Percentiles rank a stretch among this genome's conserved stretches.
Evolutionary conservation across 805 yeast species (phyloP).

Genomic region (Saccharomycopsis fibuligera): DNA sequence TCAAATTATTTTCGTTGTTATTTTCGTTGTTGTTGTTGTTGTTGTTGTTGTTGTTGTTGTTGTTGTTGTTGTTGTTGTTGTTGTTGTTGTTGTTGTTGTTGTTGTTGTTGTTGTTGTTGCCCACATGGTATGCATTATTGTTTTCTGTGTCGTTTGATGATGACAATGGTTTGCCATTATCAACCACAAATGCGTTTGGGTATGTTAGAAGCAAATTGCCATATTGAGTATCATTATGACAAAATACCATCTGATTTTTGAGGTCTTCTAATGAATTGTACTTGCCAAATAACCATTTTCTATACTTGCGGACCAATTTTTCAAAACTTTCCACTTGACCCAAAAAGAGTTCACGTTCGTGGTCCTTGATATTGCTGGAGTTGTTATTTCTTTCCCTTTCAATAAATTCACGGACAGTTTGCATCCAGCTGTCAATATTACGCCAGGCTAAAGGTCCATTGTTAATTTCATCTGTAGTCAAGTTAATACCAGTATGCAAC

Average conservation of each 20-base stretch:
- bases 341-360: conserved; percentile 35
- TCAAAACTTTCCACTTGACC: conserved; percentile 47
- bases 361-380: conserved; percentile 29
- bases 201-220: conserved; percentile 78
- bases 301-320: conserved; percentile 43
- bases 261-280: conserved; percentile 35
- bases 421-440: conserved; percentile 66
- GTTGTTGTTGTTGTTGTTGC: not conserved
- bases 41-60: too few species aligned
- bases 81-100: not conserved
- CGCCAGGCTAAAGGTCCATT: conserved; percentile 67
- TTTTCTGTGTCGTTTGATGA: not conserved
- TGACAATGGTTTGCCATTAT: not conserved
- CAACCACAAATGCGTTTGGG: conserved; percentile 28
- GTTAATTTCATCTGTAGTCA: conserved; percentile 49
- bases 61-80: not conserved
- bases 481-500: conserved; percentile 70
- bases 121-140: not conserved
- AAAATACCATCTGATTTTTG: conserved; percentile 57
- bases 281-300: conserved; percentile 51
- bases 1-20: too few species aligned
- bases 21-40: too few species aligned
- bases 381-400: conserved; percentile 27
- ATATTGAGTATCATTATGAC: conserved; percentile 96
- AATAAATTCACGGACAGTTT: conserved; percentile 38